Evolutionary conservation across 495 filamentous ascomycete species (phyloP).

Genomic region (Hapsidospora chrysogenum): DNA sequence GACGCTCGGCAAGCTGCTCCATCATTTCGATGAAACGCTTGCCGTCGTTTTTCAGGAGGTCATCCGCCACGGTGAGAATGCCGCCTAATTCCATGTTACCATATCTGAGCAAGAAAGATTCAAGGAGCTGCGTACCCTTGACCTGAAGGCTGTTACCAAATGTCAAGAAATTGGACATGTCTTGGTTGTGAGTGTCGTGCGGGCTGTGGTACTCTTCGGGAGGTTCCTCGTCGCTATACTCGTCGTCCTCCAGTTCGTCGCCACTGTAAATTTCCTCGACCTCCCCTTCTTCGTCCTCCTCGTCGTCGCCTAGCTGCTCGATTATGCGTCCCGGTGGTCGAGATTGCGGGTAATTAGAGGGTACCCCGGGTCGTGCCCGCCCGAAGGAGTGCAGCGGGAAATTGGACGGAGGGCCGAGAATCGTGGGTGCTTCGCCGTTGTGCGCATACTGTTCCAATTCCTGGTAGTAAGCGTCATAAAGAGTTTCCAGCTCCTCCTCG

Average conservation of each 20-base stretch:
- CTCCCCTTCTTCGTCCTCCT: constrained; percentile 49
- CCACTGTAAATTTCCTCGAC: constrained; percentile 38
- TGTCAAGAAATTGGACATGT: constrained; percentile 74
- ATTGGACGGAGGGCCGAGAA: constrained; percentile 50
- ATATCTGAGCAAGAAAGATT: constrained; percentile 19
- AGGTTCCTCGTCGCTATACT: constrained; percentile 36
- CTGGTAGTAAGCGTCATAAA: constrained; percentile 98
- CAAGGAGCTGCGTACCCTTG: constrained; percentile 53
- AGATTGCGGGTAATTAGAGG: no score
- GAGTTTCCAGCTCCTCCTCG: constrained; percentile 94
- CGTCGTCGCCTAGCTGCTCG: constrained; percentile 41
- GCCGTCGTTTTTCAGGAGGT: constrained; percentile 95
- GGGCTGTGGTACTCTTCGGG: constrained; percentile 30
- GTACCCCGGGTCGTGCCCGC: no score
- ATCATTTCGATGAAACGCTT: constrained; percentile 99
- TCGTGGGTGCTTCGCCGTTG: constrained; percentile 36
- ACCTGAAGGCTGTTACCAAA: constrained; percentile 96
- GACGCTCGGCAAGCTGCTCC: constrained; percentile 93
- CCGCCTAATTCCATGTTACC: constrained; percentile 48
- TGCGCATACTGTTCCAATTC: constrained; percentile 96
- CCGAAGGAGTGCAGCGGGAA: no score
- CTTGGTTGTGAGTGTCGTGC: constrained; percentile 40
- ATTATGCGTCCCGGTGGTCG: constrained; percentile 36
- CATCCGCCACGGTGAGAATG: constrained; percentile 95
- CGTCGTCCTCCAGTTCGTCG: constrained; percentile 38